These are phyloP conservation scores for Lophiotrema nucula DNA, from an alignment of 495 filamentous ascomycete species.

Conservation along the genomic window DNA sequence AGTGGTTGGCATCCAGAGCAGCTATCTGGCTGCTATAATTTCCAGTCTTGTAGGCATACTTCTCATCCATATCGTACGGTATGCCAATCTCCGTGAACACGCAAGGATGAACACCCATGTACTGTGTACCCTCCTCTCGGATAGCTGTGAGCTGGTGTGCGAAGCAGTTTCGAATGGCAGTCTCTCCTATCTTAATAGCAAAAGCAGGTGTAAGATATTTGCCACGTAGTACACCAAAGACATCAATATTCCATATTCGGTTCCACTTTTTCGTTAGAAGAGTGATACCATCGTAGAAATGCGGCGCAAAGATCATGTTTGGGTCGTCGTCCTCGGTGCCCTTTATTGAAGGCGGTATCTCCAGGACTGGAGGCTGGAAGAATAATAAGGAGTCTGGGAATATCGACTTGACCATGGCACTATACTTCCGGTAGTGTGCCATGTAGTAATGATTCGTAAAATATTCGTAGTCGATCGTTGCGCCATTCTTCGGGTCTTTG, in stretches of 20 bases:
- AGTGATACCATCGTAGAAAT: constrained; percentile 96
- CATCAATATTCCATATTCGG: constrained; percentile 92
- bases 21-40: constrained; percentile 90
- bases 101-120: constrained; percentile 87
- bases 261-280: constrained; percentile 99
- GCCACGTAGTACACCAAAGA: constrained; percentile 86
- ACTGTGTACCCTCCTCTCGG: constrained; percentile 79
- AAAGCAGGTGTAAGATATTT: constrained; percentile 84
- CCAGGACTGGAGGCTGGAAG: constrained; percentile 87
- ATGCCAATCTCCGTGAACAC: constrained; percentile 95
- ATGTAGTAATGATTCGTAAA: constrained; percentile 92
- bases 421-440: constrained; percentile 74
- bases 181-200: constrained; percentile 88
- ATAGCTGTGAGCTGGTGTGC: constrained; percentile 87
- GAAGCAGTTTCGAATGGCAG: constrained; percentile 92
- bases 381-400: constrained; percentile 84
- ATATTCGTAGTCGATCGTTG: constrained; percentile 70
- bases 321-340: constrained; percentile 85
- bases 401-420: constrained; percentile 66
- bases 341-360: constrained; percentile 85
- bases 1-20: constrained; percentile 97
- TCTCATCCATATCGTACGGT: constrained; percentile 97
- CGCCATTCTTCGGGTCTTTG: constrained; percentile 66
- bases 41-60: constrained; percentile 92
- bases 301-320: constrained; percentile 86